Evolutionary conservation across 2,329 filamentous ascomycete species (phyloP).

Genomic region (Aspergillus latus): DNA sequence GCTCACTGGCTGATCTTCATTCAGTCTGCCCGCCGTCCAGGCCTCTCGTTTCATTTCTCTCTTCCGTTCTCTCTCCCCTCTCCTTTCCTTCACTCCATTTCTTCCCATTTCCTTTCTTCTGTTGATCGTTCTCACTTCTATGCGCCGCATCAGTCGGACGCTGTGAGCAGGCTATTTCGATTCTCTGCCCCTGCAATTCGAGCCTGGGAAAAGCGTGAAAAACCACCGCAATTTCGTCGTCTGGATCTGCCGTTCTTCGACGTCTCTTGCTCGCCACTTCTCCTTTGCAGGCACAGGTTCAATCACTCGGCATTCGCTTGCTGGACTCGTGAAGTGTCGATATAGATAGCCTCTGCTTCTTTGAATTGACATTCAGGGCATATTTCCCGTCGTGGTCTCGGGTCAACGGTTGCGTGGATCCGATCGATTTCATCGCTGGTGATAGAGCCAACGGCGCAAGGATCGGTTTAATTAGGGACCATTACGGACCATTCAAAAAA

Average conservation of each 20-base stretch:
- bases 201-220: conserved; percentile 21
- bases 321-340: conserved; percentile 30
- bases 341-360: conserved; percentile 9
- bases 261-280: conserved; percentile 20
- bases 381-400: conserved; percentile 2
- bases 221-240: neutral
- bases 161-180: conserved; percentile 37
- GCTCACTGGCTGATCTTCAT: conserved; percentile 27
- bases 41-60: conserved; percentile 13
- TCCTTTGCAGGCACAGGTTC: conserved; percentile 23
- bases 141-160: conserved; percentile 38
- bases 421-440: neutral
- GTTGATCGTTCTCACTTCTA: conserved; percentile 28
- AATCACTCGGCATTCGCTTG: conserved; percentile 29
- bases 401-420: neutral
- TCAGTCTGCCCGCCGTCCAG: conserved; percentile 16
- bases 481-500: neutral
- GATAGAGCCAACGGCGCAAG: neutral
- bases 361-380: conserved; percentile 4
- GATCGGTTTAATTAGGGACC: neutral
- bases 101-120: conserved; percentile 13
- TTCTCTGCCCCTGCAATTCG: conserved; percentile 12
- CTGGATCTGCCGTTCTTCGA: conserved; percentile 4
- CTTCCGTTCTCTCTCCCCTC: conserved; percentile 23
- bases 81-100: conserved; percentile 20